These are phyloP conservation scores for Maudiozyma pseudohumilis DNA, from an alignment of 805 yeast genomes.

Conservation along the genomic window DNA sequence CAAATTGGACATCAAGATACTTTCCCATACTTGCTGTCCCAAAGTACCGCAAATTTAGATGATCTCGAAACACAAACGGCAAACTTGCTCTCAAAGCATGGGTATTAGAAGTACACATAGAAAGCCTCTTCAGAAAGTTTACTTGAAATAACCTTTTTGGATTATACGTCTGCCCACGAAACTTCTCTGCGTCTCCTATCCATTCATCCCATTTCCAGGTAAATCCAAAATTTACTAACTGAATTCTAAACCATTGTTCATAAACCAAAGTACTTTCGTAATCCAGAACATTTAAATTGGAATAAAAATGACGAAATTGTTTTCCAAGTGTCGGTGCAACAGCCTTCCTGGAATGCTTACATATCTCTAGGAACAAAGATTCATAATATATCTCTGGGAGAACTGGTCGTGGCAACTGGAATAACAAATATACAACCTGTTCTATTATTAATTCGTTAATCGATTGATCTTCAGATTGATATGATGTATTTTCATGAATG, in stretches of 20 bases:
- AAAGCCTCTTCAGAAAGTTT: conserved; percentile 68
- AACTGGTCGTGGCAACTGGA: conserved; percentile 53
- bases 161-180: conserved; percentile 39
- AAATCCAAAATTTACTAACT: conserved; percentile 79
- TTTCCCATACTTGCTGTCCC: conserved; percentile 26
- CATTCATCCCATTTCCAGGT: conserved; percentile 96
- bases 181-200: conserved; percentile 42
- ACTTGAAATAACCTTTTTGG: conserved; percentile 62
- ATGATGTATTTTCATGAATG: conserved; percentile 43
- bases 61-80: conserved; percentile 40
- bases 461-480: conserved; percentile 39
- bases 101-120: conserved; percentile 55
- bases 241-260: conserved; percentile 82
- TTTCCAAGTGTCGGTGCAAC: conserved; percentile 89
- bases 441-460: conserved; percentile 40
- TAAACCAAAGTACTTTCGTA: conserved; percentile 58
- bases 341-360: conserved; percentile 60
- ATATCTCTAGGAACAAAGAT: conserved; percentile 69
- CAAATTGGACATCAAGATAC: conserved; percentile 21
- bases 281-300: conserved; percentile 51
- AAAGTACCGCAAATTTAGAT: conserved; percentile 33
- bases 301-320: conserved; percentile 68
- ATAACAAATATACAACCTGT: conserved; percentile 65
- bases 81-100: conserved; percentile 60
- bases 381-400: conserved; percentile 64